Evolutionary conservation across 805 yeast species (phyloP).

Genomic region (Saturnispora sanitii): DNA sequence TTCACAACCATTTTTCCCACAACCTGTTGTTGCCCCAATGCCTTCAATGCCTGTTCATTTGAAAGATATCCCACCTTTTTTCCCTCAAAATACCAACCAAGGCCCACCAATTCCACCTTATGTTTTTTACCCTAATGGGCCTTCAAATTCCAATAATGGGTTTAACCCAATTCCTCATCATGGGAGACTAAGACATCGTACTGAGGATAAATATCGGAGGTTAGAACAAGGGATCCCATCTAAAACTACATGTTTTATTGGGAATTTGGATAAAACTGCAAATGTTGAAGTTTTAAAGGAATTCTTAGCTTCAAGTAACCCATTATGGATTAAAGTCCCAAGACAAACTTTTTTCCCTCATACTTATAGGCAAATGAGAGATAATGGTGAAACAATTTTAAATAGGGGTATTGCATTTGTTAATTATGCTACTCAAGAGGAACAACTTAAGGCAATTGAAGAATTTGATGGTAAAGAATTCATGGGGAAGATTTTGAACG

Average conservation of each 20-base stretch:
- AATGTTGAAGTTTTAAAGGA: slow-evolving; percentile 36
- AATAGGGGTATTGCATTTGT: slow-evolving; percentile 62
- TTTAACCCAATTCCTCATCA: too few species aligned
- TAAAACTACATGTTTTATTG: slow-evolving; percentile 48
- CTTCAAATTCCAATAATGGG: not conserved
- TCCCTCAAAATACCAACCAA: not conserved
- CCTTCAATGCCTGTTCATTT: not conserved
- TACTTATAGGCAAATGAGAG: slow-evolving; percentile 35
- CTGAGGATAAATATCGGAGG: slow-evolving; percentile 23
- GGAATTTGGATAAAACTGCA: slow-evolving; percentile 46
- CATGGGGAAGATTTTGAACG: slow-evolving; percentile 56
- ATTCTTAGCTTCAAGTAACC: slow-evolving; percentile 39
- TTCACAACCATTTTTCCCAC: slow-evolving; percentile 6
- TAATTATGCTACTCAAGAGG: slow-evolving; percentile 37
- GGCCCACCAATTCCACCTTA: not conserved
- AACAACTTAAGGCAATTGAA: slow-evolving; percentile 42
- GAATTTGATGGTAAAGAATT: slow-evolving; percentile 57
- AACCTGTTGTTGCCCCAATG: not conserved
- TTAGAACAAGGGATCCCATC: slow-evolving; percentile 45
- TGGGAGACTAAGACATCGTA: too few species aligned
- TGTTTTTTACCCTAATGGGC: not conserved
- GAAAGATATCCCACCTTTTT: slow-evolving; percentile 3
- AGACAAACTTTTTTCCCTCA: slow-evolving; percentile 36
- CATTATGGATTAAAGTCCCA: slow-evolving; percentile 54
- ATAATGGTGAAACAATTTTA: slow-evolving; percentile 36